phyloP scores from a whole-genome alignment of 495 filamentous ascomycete genomes.

The Cenococcum geophilum region DNA sequence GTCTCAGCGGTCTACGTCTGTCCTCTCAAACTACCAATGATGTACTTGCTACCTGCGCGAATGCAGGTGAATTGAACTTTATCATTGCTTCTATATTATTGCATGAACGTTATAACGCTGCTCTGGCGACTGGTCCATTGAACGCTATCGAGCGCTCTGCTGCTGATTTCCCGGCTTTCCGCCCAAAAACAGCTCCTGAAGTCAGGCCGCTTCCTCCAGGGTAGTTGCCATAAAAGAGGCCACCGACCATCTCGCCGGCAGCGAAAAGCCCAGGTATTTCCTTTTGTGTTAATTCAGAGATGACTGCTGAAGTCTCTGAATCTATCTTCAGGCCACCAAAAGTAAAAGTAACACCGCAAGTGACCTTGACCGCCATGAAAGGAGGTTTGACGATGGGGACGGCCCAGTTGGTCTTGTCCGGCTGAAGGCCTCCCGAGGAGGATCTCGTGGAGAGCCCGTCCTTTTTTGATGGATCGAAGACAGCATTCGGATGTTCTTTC shows the following conservation, averaged over 20 bases:
- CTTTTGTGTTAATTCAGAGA: constrained; percentile 41
- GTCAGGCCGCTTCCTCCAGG: constrained; percentile 59
- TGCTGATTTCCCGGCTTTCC: constrained; percentile 45
- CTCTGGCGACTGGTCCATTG: too few species aligned
- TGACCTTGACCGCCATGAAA: constrained; percentile 54
- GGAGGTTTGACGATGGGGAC: constrained; percentile 49
- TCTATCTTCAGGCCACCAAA: constrained; percentile 56
- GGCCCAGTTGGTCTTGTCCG: constrained; percentile 62
- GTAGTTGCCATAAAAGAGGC: constrained; percentile 59
- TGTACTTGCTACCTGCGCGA: too few species aligned
- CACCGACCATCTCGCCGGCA: constrained; percentile 58
- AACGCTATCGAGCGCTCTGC: constrained; percentile 16
- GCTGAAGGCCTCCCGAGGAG: constrained; percentile 29
- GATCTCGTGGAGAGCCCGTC: constrained; percentile 55
- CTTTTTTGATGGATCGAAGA: constrained; percentile 50
- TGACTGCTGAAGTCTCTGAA: constrained; percentile 44
- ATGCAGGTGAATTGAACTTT: too few species aligned
- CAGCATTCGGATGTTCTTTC: constrained; percentile 37
- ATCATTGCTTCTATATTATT: too few species aligned
- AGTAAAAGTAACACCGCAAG: constrained; percentile 58
- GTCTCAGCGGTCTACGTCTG: too few species aligned
- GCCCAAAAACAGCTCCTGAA: constrained; percentile 52
- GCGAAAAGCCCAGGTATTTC: constrained; percentile 50
- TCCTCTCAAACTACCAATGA: too few species aligned
- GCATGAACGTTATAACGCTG: too few species aligned